Conservation (phyloP, 768 basidiomycete genomes). For the Rhizopogon vulgaris region DNA sequence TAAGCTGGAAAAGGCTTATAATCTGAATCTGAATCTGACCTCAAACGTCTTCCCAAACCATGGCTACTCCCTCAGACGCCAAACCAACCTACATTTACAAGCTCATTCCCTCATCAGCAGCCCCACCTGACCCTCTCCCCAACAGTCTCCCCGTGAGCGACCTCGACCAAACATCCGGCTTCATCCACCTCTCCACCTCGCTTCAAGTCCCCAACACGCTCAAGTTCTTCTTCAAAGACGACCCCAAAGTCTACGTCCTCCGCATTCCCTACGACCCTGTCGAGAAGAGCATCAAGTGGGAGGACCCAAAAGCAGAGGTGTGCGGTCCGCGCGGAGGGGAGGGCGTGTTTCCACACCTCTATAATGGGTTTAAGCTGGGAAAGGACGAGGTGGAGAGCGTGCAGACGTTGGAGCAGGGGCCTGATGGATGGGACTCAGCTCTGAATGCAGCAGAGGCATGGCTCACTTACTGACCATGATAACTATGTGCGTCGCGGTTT, state of each 20-base stretch:
- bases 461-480: slow-evolving; percentile 26
- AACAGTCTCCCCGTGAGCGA: slow-evolving; percentile 41
- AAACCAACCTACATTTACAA: slow-evolving; percentile 57
- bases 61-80: slow-evolving; percentile 4
- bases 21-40: too few relatives aligned
- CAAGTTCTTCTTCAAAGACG: slow-evolving; percentile 36
- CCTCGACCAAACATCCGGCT: slow-evolving; percentile 40
- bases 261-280: slow-evolving; percentile 37
- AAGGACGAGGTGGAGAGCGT: slow-evolving; percentile 40
- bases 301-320: slow-evolving; percentile 34
- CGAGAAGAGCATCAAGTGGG: slow-evolving; percentile 41
- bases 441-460: slow-evolving; percentile 20
- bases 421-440: slow-evolving; percentile 27
- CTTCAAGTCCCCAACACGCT: slow-evolving; percentile 43
- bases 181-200: slow-evolving; percentile 52
- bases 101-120: slow-evolving; percentile 38
- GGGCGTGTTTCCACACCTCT: slow-evolving; percentile 49
- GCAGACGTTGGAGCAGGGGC: slow-evolving; percentile 16
- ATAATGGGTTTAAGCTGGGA: slow-evolving; percentile 40
- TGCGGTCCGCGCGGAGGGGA: slow-evolving; percentile 38
- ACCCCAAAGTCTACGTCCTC: slow-evolving; percentile 35
- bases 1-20: too few relatives aligned
- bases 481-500: neutral
- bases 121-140: slow-evolving; percentile 38
- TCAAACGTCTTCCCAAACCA: neutral